Conservation (phyloP, 139 green algal genomes). For the Picochlorum sp. region DNA sequence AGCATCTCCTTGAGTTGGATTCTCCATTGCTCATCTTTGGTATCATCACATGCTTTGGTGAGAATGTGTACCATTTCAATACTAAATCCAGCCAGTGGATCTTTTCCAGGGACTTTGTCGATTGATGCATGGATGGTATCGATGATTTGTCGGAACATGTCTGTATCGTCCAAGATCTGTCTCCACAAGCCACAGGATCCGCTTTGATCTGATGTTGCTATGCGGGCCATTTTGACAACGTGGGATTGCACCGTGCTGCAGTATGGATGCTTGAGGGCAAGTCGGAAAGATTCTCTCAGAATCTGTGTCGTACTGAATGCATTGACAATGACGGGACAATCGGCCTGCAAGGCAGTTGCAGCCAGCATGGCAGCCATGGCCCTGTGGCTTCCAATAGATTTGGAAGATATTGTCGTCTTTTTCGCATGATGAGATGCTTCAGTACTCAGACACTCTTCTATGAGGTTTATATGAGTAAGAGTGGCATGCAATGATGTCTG, state of each 20-base stretch:
- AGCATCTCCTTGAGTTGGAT: background rate
- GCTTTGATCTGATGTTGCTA: background rate
- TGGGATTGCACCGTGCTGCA: background rate
- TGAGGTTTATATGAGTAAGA: conserved; percentile 11
- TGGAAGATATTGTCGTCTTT: conserved; percentile 8
- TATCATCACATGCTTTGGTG: background rate
- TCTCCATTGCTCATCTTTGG: background rate
- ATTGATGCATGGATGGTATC: background rate
- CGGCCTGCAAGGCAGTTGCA: conserved; percentile 15
- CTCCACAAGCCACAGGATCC: background rate
- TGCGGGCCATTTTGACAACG: background rate
- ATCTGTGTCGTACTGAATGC: background rate
- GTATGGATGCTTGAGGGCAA: background rate
- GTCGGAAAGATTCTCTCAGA: background rate
- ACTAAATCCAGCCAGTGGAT: background rate
- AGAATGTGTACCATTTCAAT: background rate
- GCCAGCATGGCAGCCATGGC: conserved; percentile 14
- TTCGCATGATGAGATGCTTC: background rate
- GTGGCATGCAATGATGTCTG: conserved; percentile 13
- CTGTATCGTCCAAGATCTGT: background rate
- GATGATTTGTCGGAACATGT: background rate
- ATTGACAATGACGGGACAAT: conserved; percentile 8
- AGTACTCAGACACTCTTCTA: conserved; percentile 16
- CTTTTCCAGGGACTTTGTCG: background rate
- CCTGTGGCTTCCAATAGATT: conserved; percentile 15